Evolutionary conservation across 345 rosid genomes (phyloP).

Genomic region (Rhizophora apiculata): DNA sequence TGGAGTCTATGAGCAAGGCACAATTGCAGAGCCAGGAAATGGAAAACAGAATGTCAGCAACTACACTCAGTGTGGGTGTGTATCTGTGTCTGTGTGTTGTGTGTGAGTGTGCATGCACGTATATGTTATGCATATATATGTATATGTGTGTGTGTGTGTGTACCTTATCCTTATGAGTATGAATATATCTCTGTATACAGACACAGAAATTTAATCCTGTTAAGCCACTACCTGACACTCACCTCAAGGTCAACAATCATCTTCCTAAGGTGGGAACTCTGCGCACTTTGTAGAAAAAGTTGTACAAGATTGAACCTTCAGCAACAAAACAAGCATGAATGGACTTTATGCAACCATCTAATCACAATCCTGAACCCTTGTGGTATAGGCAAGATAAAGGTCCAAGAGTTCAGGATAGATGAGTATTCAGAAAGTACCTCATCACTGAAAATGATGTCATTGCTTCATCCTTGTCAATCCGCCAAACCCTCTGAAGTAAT

Average conservation of each 20-base stretch:
- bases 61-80: no score
- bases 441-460: constrained; percentile 77
- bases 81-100: no score
- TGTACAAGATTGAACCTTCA: constrained; percentile 87
- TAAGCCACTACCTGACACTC: constrained; percentile 19
- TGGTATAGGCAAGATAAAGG: constrained; percentile 11
- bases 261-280: constrained; percentile 71
- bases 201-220: no score
- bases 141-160: background rate
- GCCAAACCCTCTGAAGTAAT: constrained; percentile 66
- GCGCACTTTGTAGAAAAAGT: constrained; percentile 60
- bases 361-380: background rate
- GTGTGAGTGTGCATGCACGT: no score
- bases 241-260: constrained; percentile 93
- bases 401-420: background rate
- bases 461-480: constrained; percentile 76
- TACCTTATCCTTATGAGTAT: no score
- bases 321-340: constrained; percentile 18
- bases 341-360: constrained; percentile 4
- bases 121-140: background rate
- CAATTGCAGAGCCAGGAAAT: constrained; percentile 8
- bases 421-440: constrained; percentile 54
- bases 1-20: constrained; percentile 58
- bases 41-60: background rate
- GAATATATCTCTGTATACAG: no score